These are phyloP conservation scores for Clarireedia hainanense DNA, from an alignment of 2,329 filamentous ascomycete genomes.

Conservation along the genomic window DNA sequence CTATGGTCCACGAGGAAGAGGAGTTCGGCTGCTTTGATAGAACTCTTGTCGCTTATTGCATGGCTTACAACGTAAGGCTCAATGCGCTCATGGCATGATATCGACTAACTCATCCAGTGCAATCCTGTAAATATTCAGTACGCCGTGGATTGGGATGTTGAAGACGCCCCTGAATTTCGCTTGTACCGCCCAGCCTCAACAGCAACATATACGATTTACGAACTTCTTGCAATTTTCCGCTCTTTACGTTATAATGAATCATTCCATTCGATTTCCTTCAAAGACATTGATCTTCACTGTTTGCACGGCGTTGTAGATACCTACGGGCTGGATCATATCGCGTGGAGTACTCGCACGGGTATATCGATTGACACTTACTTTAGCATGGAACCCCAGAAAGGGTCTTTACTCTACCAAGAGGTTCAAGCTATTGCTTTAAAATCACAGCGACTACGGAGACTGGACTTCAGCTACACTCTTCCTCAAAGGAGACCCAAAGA, in stretches of 20 bases:
- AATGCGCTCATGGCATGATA: not conserved
- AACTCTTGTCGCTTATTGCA: conserved; percentile 61
- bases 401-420: conserved; percentile 58
- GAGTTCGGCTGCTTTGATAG: conserved; percentile 55
- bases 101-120: conserved; percentile 15
- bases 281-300: conserved; percentile 53
- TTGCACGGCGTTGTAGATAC: conserved; percentile 54
- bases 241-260: conserved; percentile 63
- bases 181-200: conserved; percentile 49
- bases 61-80: conserved; percentile 50
- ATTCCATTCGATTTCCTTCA: conserved; percentile 61
- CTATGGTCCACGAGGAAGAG: conserved; percentile 45
- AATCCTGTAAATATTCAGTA: conserved; percentile 61
- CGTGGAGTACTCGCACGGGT: conserved; percentile 46
- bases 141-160: conserved; percentile 50
- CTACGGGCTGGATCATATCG: conserved; percentile 54
- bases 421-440: conserved; percentile 59
- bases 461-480: conserved; percentile 59
- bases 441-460: conserved; percentile 51
- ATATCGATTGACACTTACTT: conserved; percentile 25
- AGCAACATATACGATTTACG: conserved; percentile 48
- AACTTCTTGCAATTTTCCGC: conserved; percentile 63
- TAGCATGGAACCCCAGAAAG: conserved; percentile 27
- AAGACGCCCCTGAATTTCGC: conserved; percentile 60
- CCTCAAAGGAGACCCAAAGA: conserved; percentile 42